Base-by-base conservation (phyloP, 768 basidiomycete species). In the Dendrothele bispora region DNA sequence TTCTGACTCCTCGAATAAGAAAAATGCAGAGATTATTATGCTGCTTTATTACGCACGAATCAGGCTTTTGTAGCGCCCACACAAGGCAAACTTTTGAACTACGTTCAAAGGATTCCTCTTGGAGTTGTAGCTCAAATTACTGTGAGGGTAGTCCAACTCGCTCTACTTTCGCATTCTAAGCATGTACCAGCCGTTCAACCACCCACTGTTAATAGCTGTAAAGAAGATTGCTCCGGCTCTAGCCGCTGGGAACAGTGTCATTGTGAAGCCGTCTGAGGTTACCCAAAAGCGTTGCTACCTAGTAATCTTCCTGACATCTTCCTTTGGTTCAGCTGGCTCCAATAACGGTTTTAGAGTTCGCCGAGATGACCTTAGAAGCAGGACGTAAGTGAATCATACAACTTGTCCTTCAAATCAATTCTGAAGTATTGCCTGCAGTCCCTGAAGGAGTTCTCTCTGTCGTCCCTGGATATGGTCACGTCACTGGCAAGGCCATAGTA, bases 81-180 rank as follows among this genome's bases (percentile, higher is more conserved):
- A 0, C 85, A 90, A 55, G 91, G 91, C 0, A 81, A 79, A 44
- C 62, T 93, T 30, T 66, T 92, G 28, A 93, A 92, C 58, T 85
- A 88, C 61, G 84, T 93, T 5, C 78, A 82, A 40, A 78, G 91
- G 12, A 73, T 90, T 10, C 90, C 91, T 1, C 75, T 94, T 1
- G 91, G 91, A 10, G 91, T 92, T n/a, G 88, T 91, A 30, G 91
- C 85, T 1, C 90, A 93, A 61, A 88, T 94, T 21, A 92, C 88
- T 12, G 90, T 89, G 48, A 61, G 76, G 47, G 22, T 26, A 26
- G 28, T 45, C 18, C 26, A 48, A n/a, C 11, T 12, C 29, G 36
- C 7, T 26, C 24, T 21, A 4, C 28, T 46, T 2, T 26, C 30
- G 22, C 28, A 15, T 12, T 12, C 14, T 54, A 20, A 49, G 20